Evolutionary conservation across 768 basidiomycete species (phyloP).

Genomic region (Suillus tomentosus): DNA sequence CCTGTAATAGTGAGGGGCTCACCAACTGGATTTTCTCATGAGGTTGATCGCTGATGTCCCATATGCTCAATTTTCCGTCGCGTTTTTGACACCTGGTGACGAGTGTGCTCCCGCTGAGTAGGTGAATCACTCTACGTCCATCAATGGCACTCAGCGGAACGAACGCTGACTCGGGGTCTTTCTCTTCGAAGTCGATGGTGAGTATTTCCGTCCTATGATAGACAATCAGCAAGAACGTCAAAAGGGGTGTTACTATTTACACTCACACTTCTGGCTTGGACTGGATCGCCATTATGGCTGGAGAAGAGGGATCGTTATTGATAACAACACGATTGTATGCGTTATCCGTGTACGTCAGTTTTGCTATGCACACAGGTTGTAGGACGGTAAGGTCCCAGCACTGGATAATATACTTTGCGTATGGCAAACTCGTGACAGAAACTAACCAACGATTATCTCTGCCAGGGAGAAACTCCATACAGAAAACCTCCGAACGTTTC

Average conservation of each 20-base stretch:
- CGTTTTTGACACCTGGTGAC: slow-evolving; percentile 36
- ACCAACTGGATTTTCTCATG: slow-evolving; percentile 36
- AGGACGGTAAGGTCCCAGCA: slow-evolving; percentile 54
- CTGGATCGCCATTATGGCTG: slow-evolving; percentile 44
- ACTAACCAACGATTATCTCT: slow-evolving; percentile 47
- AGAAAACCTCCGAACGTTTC: slow-evolving; percentile 39
- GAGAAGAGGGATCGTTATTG: slow-evolving; percentile 40
- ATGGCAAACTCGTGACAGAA: slow-evolving; percentile 37
- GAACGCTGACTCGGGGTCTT: slow-evolving; percentile 41
- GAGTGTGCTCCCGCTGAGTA: slow-evolving; percentile 40
- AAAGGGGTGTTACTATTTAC: not conserved
- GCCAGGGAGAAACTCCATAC: slow-evolving; percentile 50
- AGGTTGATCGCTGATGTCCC: slow-evolving; percentile 36
- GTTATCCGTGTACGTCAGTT: slow-evolving; percentile 30
- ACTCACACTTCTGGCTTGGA: slow-evolving; percentile 39
- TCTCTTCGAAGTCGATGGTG: slow-evolving; percentile 38
- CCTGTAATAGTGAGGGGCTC: slow-evolving; percentile 37
- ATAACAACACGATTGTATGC: slow-evolving; percentile 46
- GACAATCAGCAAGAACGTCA: not conserved
- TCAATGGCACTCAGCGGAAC: slow-evolving; percentile 33
- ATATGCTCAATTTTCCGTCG: slow-evolving; percentile 36
- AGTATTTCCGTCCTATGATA: slow-evolving; percentile 44
- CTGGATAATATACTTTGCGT: slow-evolving; percentile 42
- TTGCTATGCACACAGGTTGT: slow-evolving; percentile 45
- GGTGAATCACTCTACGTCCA: slow-evolving; percentile 35